Conservation (phyloP, 169 alveolate genomes). For the Plasmodium vivax region DNA sequence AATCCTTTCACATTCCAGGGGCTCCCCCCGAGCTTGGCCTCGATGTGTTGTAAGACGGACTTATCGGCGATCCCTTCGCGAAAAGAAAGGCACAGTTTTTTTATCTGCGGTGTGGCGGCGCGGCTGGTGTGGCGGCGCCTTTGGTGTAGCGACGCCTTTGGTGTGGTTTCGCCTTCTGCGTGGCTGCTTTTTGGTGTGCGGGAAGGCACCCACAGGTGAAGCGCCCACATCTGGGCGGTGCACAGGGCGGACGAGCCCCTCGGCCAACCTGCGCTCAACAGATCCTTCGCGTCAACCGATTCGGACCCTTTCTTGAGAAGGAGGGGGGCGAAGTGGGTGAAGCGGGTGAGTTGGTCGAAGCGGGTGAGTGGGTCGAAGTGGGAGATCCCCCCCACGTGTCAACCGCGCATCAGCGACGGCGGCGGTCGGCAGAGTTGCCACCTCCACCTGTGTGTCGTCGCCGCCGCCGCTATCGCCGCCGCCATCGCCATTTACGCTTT, state of each 20-base stretch:
- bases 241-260: not conserved
- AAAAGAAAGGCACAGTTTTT: not conserved
- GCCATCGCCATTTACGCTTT: too few relatives aligned
- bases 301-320: conserved; percentile 58
- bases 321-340: not conserved
- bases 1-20: conserved; percentile 60
- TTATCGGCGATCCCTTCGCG: conserved; percentile 43
- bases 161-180: too few relatives aligned
- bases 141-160: too few relatives aligned
- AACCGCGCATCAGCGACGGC: not conserved
- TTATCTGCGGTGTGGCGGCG: not conserved
- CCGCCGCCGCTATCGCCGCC: too few relatives aligned
- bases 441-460: not conserved
- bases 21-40: conserved; percentile 50
- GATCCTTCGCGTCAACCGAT: conserved; percentile 41
- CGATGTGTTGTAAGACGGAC: conserved; percentile 20
- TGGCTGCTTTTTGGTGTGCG: not conserved
- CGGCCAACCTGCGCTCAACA: conserved; percentile 33
- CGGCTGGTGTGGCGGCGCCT: not conserved
- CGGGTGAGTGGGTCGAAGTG: not conserved
- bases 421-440: not conserved
- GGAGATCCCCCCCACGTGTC: not conserved
- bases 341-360: not conserved
- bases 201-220: not conserved
- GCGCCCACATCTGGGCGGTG: not conserved